Conservation (phyloP, 2,329 filamentous ascomycete species). For the Aureobasidium lini region DNA sequence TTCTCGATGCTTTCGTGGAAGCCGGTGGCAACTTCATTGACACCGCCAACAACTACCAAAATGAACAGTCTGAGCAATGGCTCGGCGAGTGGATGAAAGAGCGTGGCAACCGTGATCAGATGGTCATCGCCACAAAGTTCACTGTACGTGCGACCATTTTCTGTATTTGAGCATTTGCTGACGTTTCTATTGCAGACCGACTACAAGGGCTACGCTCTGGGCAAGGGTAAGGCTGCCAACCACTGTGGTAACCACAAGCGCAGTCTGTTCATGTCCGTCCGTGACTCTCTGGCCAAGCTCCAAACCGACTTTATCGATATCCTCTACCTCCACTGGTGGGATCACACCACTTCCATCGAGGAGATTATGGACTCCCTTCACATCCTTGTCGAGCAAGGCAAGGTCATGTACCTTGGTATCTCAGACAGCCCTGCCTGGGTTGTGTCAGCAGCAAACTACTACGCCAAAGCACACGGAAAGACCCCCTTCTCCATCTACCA, state of each 20-base stretch:
- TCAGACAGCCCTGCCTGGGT: slow-evolving; percentile 33
- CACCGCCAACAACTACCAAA: slow-evolving; percentile 31
- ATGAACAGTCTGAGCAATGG: slow-evolving; percentile 28
- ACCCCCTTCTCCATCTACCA: slow-evolving; percentile 34
- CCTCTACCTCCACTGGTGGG: slow-evolving; percentile 31
- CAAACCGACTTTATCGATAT: slow-evolving; percentile 19
- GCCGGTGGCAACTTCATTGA: slow-evolving; percentile 31
- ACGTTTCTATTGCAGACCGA: slow-evolving; percentile 13
- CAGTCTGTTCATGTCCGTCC: slow-evolving; percentile 43
- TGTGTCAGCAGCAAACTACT: slow-evolving; percentile 24
- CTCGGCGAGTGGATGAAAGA: slow-evolving; percentile 40
- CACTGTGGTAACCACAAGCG: slow-evolving; percentile 55
- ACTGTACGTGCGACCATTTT: slow-evolving; percentile 20
- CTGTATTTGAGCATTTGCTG: not conserved
- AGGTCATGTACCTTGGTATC: slow-evolving; percentile 34
- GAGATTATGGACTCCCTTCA: slow-evolving; percentile 34
- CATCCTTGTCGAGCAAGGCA: slow-evolving; percentile 27
- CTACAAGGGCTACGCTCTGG: slow-evolving; percentile 20
- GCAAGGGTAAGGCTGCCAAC: slow-evolving; percentile 32
- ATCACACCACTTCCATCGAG: slow-evolving; percentile 39
- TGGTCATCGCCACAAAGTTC: slow-evolving; percentile 51
- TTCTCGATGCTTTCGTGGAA: slow-evolving; percentile 29
- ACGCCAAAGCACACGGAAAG: slow-evolving; percentile 33
- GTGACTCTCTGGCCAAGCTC: slow-evolving; percentile 31
- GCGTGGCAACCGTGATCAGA: slow-evolving; percentile 39